Evolutionary conservation across 768 basidiomycete genomes (phyloP), one percentile per base, ranked within the genome.

Genomic region (Paxillus ammoniavirescens): DNA sequence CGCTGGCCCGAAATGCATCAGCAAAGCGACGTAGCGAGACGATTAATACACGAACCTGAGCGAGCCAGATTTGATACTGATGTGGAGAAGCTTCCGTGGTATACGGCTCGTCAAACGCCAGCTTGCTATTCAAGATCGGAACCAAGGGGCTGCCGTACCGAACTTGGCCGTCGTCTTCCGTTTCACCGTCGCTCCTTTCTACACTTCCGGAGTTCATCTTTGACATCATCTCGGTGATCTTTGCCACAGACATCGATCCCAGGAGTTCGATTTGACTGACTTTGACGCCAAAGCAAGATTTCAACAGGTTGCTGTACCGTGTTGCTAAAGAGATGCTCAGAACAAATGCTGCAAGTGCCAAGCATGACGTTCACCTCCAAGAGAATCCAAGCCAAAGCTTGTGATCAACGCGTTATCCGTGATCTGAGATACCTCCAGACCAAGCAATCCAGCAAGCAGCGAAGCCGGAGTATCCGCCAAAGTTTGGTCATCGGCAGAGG

Each of bases 181-280:
- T 47, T 10, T 44, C 9, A 15, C 26, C n/a, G 9, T 28, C n/a
- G 7, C 45, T 15, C 5, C 21, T 41, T 2, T 42, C 35, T 3
- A 18, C 15, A 18, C 30, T 33, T 10, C 40, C 12, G 9, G 26
- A 2, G 26, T 49, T 33, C 26, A 49, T 37, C 41, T 50, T 50
- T 23, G 37, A 35, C 17, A 58, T 26, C 46, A 58, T 53, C 28
- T 58, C 48, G 23, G 55, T 47, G 13, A 58, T 48, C 33, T 33
- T 47, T 1, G 46, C 48, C 8, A 58, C 36, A 15, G 56, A 55
- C 52, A 58, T 58, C 10, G 56, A 54, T 30, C 56, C 56, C 33
- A 58, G 52, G 8, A 58, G 43, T 38, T 58, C 56, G 28, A 58
- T 54, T 44, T 58, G 56, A 38, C 52, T 54, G 47, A 58, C 56